Base-by-base conservation (phyloP, 805 yeast genomes). In the Candida chilensis region DNA sequence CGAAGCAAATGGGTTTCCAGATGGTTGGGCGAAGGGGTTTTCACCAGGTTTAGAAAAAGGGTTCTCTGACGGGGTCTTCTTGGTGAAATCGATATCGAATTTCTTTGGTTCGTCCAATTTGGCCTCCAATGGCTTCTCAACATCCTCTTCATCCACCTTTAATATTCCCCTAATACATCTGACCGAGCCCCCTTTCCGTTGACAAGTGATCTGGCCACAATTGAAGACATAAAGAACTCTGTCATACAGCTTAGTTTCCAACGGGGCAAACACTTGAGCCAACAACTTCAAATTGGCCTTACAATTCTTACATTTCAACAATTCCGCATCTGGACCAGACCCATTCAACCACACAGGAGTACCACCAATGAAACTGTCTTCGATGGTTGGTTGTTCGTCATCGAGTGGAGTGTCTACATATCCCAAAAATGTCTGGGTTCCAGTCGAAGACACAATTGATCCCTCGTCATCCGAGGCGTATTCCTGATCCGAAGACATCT, bases 311-410 rank as follows among this genome's bases (percentile, higher is more conserved):
- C 98, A 92, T 20, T 54, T 48, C 5, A 79, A 45, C 13, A 73
- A 49, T 3, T 66, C 67, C 1, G 58, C 57, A 12, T 63, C 53
- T 1, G 95, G 92, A 3, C 58, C 49, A 0, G 85, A 74, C 1
- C 62, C 57, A 38, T 78, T 69, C 20, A 85, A 50, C 94, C 95
- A 80, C 5, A 74, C 46, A 6, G 68, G 67, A 24, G 50, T 42
- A 1, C 95, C 94, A 1, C 97, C 97, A 19, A 90, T 67, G 38
- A 85, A 78, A 0, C 94, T 74, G 44, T 86, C 95, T 33, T 70
- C 76, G 4, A 63, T 33, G 1, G 63, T 53, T 17, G 74, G 65
- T 22, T 38, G 42, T 20, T 66, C 74, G 3, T 62, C 69, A 5
- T 43, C 48, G 17, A 69, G 65, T n/a, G 73, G 67, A 1, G 71